Conservation (phyloP, 1,284 basidiomycete genomes). For the Agaricales sp. region DNA sequence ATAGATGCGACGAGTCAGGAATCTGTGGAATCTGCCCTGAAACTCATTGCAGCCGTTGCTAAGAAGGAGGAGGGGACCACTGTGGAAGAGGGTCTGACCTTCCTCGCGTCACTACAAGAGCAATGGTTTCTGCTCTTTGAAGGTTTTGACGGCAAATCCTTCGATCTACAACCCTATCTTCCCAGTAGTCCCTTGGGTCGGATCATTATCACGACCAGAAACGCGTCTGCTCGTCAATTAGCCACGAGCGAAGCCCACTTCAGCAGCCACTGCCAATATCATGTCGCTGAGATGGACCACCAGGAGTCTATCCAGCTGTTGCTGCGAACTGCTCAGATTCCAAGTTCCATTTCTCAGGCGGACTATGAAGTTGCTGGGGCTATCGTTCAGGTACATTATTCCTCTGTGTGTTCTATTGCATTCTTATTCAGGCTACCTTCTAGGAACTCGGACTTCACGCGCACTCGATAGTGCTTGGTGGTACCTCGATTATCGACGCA, state of each 20-base stretch:
- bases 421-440: neutral
- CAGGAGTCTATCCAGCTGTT: neutral
- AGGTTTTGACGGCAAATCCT: neutral
- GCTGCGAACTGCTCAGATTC: neutral
- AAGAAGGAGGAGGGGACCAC: neutral
- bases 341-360: neutral
- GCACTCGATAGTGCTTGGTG: neutral
- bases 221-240: neutral
- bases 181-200: neutral
- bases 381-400: neutral
- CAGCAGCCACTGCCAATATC: neutral
- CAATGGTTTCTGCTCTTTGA: neutral
- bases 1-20: neutral
- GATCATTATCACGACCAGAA: neutral
- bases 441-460: neutral
- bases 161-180: neutral
- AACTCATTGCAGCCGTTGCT: neutral
- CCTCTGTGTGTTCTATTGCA: neutral
- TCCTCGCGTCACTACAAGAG: neutral
- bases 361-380: neutral
- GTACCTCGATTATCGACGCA: neutral
- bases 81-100: neutral
- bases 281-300: neutral
- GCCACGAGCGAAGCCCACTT: neutral
- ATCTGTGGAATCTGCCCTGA: neutral